Base-by-base conservation (phyloP, 345 rosid species). In the Geranium rotundifolium region DNA sequence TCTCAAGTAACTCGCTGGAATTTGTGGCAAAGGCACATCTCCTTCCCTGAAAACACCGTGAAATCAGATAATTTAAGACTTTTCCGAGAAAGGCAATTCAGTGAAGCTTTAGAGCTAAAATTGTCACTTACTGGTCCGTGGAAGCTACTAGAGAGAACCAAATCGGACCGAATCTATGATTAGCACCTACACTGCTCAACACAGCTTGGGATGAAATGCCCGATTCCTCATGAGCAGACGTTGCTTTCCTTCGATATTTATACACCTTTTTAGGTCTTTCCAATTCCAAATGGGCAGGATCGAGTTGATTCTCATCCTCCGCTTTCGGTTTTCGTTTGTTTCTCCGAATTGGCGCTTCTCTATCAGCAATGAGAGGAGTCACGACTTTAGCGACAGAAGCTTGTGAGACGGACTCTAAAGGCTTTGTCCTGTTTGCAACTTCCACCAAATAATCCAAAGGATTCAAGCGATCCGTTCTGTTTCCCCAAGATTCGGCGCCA, bases 81-180 rank as follows among this genome's bases (percentile, higher is more conserved):
- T 46, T 46, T 7, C 15, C 16, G 12, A 46, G 14, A 46, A 46
- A 46, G 52, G 52, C 52, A 46, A 46, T 46, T 59, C 46, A 57
- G 19, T 46, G 19, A 71, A 71, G 56, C 52, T 63, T 57, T 46
- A 77, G 65, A 58, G 67, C 23, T 56, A 66, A 67, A 65, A 31
- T 68, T 55, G 69, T 63, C 65, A 65, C 95, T 88, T 78, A 93
- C 99, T 80, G 89, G 61, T 88, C 86, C 69, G 79, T 85, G 31
- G 95, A 84, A 37, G 99, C 96, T 60, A 93, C 81, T 71, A 93
- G 79, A n/a, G 95, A 80, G 78, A 93, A 90, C 97, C 99, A 93
- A 74, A 90, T 84, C 60, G 95, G 96, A 63, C 84, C 74, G 67
- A 70, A 70, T 79, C 84, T 90, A 66, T 54, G 74, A 73, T 72